These are phyloP conservation scores for Umbelopsis sp. DNA, from an alignment of 192 early-diverging fungal genomes.

Conservation along the genomic window DNA sequence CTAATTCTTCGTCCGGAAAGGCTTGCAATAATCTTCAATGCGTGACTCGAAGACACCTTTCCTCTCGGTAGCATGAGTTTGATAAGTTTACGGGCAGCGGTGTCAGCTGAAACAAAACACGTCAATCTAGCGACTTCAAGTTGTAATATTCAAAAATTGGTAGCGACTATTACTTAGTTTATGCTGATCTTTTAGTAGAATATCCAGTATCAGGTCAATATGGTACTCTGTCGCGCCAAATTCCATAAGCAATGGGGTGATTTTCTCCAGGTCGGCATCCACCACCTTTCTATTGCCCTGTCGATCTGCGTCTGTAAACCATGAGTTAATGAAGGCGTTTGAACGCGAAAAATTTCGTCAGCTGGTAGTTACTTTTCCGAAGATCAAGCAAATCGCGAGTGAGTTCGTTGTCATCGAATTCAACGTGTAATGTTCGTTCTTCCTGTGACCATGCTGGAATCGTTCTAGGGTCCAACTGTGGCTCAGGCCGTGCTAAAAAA, in stretches of 20 bases:
- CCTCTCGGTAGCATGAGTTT: constrained; percentile 13
- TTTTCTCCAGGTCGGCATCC: constrained; percentile 16
- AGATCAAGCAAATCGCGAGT: constrained; percentile 8
- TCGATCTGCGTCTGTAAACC: background rate
- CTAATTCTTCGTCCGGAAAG: background rate
- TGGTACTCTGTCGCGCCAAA: constrained; percentile 16
- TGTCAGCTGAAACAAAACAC: background rate
- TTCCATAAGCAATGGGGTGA: constrained; percentile 6
- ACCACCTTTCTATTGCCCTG: constrained; percentile 1
- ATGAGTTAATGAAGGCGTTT: background rate
- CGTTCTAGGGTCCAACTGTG: background rate
- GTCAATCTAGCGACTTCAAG: background rate
- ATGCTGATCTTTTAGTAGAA: constrained; percentile 4
- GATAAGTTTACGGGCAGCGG: constrained; percentile 2
- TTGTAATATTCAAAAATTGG: too few species aligned
- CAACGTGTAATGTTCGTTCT: background rate
- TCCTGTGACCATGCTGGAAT: constrained; percentile 11
- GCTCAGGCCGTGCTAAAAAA: background rate
- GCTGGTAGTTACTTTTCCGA: background rate
- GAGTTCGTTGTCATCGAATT: constrained; percentile 13
- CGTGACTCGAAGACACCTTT: background rate
- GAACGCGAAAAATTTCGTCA: background rate
- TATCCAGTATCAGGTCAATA: constrained; percentile 8
- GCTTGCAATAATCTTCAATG: constrained; percentile 4
- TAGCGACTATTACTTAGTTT: background rate